Evolutionary conservation across 2,329 filamentous ascomycete species (phyloP), one percentile per base, ranked within the genome.

Genomic region (Fusarium pseudonygamai): DNA sequence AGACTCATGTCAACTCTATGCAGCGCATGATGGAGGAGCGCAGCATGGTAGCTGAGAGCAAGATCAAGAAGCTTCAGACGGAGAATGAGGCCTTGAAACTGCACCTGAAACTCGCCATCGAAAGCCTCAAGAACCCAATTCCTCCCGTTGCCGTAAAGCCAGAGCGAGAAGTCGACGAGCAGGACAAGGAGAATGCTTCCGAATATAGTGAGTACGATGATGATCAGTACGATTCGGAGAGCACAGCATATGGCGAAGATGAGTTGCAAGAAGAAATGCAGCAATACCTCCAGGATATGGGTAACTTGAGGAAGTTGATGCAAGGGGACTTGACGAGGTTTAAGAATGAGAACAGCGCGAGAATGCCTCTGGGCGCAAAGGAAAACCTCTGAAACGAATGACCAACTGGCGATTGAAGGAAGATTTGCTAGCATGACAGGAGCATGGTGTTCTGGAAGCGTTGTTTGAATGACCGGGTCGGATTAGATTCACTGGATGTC

Each of bases 1-100:
- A 99, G 84, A 91, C 91, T 73, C 93, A 95, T 78, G 96, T 99
- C 24, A 88, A 90, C 53, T 90, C 92, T 64, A 95, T 99, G 93
- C 95, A 98, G 82, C 91, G 95, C 67, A 90, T 97, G 82, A 98
- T 98, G 95, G 95, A 98, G 81, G 96, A 99, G 84, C 93, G 92
- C 72, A 91, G 93, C 68, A 92, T 97, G 81, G 93, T 98, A 20
- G 92, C 93, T 36, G 96, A 98, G 80, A 94, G 93, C 85, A 98
- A 97, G 87, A 97, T 99, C 80, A 92, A 94, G 75, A 94, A 93
- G 72, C 84, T 99, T 60, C 93, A 93, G 81, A 95, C 93, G 4
- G 91, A 99, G 85, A 98, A 97, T 72, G 96, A 98, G 79, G 93
- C 95, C 1, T 84, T 98, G 77, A 89, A 95, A 71, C 87, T 96